Evolutionary conservation across 2,329 filamentous ascomycete species (phyloP).

Genomic region (Botryosphaeria dothidea): DNA sequence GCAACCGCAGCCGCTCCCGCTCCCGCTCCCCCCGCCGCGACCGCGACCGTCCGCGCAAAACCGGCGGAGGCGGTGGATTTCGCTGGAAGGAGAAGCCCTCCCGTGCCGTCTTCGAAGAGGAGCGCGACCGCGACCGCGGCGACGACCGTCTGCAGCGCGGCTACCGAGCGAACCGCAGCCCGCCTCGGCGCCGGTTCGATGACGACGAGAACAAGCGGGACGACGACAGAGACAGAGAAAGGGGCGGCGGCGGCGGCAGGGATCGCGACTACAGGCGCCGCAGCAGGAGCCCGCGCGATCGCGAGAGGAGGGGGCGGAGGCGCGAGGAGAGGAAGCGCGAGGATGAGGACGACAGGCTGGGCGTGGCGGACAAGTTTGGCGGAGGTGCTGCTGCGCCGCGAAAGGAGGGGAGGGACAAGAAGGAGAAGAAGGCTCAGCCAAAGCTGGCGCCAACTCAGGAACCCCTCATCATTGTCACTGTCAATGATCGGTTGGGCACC

Average conservation of each 20-base stretch:
- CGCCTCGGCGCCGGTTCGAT: slow-evolving; percentile 48
- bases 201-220: slow-evolving; percentile 47
- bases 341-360: slow-evolving; percentile 30
- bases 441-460: slow-evolving; percentile 47
- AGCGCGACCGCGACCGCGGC: slow-evolving; percentile 22
- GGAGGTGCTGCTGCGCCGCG: slow-evolving; percentile 1
- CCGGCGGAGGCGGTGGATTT: slow-evolving; percentile 50
- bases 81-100: slow-evolving; percentile 57
- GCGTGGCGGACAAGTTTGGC: slow-evolving; percentile 10
- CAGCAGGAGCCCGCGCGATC: slow-evolving; percentile 12
- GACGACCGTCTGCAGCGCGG: slow-evolving; percentile 24
- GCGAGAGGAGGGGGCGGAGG: slow-evolving; percentile 15
- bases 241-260: too few species aligned
- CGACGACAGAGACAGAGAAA: slow-evolving; percentile 45
- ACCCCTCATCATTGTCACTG: slow-evolving; percentile 89
- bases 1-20: slow-evolving; percentile 26
- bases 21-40: slow-evolving; percentile 32
- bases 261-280: slow-evolving; percentile 20
- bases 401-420: slow-evolving; percentile 42
- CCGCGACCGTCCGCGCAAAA: slow-evolving; percentile 30
- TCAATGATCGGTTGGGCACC: slow-evolving; percentile 96
- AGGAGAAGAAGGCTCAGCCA: slow-evolving; percentile 18
- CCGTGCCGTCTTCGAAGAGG: slow-evolving; percentile 23
- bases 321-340: slow-evolving; percentile 14
- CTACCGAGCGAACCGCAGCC: slow-evolving; percentile 28